A percentile compares a stretch with the other conserved stretches of the same genome.
Evolutionary conservation across 139 green algal genomes (phyloP).

Genomic region (Coelastrella sp.): DNA sequence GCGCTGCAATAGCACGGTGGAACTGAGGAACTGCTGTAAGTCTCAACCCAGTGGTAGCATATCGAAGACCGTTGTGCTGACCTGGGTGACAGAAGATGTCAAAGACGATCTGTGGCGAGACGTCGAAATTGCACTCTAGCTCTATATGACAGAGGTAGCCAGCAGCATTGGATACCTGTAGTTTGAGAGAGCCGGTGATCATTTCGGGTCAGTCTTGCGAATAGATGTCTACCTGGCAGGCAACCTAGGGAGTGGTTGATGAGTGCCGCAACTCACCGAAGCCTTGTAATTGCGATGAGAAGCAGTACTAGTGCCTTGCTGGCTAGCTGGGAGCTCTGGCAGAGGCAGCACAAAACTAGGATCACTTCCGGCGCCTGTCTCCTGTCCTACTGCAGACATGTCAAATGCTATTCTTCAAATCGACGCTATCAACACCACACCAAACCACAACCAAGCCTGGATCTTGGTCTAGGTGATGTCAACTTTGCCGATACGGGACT

Average conservation of each 20-base stretch:
- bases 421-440: background rate
- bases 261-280: background rate
- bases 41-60: background rate
- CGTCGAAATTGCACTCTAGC: constrained; percentile 1
- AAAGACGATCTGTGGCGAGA: constrained; percentile 36
- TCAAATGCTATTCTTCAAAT: background rate
- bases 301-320: constrained; percentile 23
- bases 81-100: constrained; percentile 45
- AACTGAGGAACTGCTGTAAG: background rate
- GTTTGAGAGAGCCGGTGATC: background rate
- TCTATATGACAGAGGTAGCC: constrained; percentile 47
- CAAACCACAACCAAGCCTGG: background rate
- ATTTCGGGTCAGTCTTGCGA: background rate
- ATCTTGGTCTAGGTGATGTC: background rate
- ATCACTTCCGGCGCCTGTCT: background rate
- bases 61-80: background rate
- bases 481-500: background rate
- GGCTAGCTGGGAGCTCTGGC: constrained; percentile 11
- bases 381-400: background rate
- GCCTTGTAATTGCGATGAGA: constrained; percentile 18
- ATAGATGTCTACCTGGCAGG: background rate
- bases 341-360: constrained; percentile 3
- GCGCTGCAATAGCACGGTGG: background rate
- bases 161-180: constrained; percentile 37
- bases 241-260: background rate